Evolutionary conservation across 176 grass and related monocot species (phyloP).

Genomic region (Carex littledalei): DNA sequence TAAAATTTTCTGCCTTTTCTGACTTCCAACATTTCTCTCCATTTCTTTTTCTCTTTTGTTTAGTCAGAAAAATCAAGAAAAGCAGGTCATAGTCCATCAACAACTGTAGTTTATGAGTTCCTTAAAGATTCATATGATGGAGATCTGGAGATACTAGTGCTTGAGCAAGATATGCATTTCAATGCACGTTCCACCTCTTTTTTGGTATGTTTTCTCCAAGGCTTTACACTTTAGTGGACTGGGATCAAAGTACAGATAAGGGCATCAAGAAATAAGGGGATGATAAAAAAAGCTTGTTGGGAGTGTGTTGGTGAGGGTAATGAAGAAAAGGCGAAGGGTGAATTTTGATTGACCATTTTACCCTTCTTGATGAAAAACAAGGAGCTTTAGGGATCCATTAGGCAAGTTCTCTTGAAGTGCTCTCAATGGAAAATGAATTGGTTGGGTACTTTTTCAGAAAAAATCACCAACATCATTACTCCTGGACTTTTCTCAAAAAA

Average conservation of each 20-base stretch:
- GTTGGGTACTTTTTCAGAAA: background rate
- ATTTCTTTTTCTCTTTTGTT: conserved; percentile 8
- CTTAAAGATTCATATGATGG: conserved; percentile 56
- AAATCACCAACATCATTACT: background rate
- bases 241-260: background rate
- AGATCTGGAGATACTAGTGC: conserved; percentile 45
- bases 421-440: background rate
- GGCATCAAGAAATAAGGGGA: background rate
- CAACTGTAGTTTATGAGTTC: conserved; percentile 45
- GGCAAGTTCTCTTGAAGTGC: background rate
- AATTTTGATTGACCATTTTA: background rate
- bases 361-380: background rate
- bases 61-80: conserved; percentile 83
- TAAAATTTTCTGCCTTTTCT: background rate
- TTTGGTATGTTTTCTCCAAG: conserved; percentile 26
- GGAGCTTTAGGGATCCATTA: background rate
- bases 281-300: background rate
- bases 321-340: background rate
- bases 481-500: background rate
- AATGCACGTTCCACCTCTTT: conserved; percentile 74
- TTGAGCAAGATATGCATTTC: conserved; percentile 95
- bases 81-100: conserved; percentile 54
- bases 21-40: background rate
- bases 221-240: background rate
- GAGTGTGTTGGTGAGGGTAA: background rate